Evolutionary conservation across 2,329 filamentous ascomycete genomes (phyloP), one percentile per base, ranked within the genome.

Genomic region (Pseudopyricularia javanii): DNA sequence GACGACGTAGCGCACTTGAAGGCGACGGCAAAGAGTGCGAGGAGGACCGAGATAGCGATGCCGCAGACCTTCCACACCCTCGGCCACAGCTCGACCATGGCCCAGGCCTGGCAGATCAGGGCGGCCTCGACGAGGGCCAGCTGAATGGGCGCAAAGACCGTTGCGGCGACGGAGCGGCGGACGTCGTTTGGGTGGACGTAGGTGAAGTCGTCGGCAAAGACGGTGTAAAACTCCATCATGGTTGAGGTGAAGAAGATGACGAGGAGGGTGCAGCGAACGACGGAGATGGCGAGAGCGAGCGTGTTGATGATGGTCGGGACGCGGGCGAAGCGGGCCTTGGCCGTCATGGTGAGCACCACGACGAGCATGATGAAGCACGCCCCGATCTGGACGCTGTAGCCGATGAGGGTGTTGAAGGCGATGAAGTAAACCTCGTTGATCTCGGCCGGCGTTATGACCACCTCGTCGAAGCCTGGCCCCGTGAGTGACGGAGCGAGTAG

Each of bases 271-370:
- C 74, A 75, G 54, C 86, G 82, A 47, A 81, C 64, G 50, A 78
- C 69, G 66, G 85, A 82, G 61, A 82, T 62, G 49, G 77, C 50
- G 20, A 94, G 74, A 14, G 79, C 78, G 24, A 74, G 55, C 20
- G 77, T 58, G 62, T 91, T 89, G 60, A 90, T 70, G 57, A 83
- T 61, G 63, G 86, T 86, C 20, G 88, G 75, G 0, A 73, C 62
- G 2, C 83, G 83, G 51, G 70, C 69, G 55, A 86, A 78, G 64
- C 88, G 89, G 58, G 79, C 72, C 0, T 71, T 64, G 20, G 79
- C 79, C 0, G 86, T 90, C 64, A 91, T 74, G 54, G 84, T 61
- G 11, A 89, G 68, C 3, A 91, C 70, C 30, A 86, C 72, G 45
- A 85, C 59, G 17, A 91, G 70, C 61, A 89, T 78, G 55, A 85